phyloP scores from a whole-genome alignment of 2,329 filamentous ascomycete species.

The Monosporascus sp. region DNA sequence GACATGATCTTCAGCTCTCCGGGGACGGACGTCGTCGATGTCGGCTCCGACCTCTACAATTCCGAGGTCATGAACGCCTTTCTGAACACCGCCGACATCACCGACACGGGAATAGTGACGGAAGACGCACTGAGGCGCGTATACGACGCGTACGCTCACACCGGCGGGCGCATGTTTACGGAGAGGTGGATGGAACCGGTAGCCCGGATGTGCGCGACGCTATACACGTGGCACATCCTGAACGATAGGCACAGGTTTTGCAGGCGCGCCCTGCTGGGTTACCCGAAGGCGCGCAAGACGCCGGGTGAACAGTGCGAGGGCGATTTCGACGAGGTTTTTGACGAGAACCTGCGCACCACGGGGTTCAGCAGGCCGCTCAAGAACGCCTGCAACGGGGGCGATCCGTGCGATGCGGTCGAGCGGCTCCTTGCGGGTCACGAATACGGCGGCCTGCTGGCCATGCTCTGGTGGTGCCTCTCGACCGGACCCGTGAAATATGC shows the following conservation, averaged over 20 bases:
- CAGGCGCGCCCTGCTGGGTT: neutral
- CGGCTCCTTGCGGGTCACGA: neutral
- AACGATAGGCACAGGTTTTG: slow-evolving; percentile 16
- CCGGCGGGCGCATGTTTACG: slow-evolving; percentile 16
- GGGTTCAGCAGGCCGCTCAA: slow-evolving; percentile 16
- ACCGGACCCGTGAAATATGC: neutral
- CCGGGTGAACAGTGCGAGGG: slow-evolving; percentile 11
- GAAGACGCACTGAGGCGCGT: slow-evolving; percentile 18
- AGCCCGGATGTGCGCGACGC: slow-evolving; percentile 13
- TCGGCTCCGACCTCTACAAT: slow-evolving; percentile 5
- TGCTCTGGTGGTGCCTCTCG: neutral
- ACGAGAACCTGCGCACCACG: slow-evolving; percentile 17
- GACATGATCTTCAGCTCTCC: slow-evolving; percentile 20
- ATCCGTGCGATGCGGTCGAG: neutral
- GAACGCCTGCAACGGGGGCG: slow-evolving; percentile 6
- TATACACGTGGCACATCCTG: slow-evolving; percentile 22
- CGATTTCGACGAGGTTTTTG: slow-evolving; percentile 20
- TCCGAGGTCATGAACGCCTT: slow-evolving; percentile 17
- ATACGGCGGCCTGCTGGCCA: neutral
- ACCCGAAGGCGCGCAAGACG: neutral
- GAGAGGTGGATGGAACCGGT: slow-evolving; percentile 20
- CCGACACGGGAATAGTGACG: slow-evolving; percentile 14
- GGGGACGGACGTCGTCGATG: slow-evolving; percentile 6
- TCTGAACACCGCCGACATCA: slow-evolving; percentile 19
- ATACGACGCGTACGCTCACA: slow-evolving; percentile 21